Conservation (phyloP, 352 stramenopile species). For the Phytophthora pini region DNA sequence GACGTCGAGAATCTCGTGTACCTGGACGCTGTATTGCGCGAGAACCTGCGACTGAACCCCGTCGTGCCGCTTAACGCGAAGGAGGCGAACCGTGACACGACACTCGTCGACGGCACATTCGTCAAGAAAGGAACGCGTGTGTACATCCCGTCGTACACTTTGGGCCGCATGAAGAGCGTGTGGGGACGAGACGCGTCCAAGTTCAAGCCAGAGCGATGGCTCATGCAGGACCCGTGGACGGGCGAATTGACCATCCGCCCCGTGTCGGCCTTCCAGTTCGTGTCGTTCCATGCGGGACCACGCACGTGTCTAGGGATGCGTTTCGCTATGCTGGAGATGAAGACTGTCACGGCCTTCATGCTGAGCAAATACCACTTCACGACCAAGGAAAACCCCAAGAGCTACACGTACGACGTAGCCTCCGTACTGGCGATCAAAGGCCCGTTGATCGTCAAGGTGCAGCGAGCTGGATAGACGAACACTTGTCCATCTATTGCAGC, state of each 20-base stretch:
- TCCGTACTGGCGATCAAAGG: conserved; percentile 43
- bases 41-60: conserved; percentile 76
- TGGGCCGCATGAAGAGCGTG: conserved; percentile 52
- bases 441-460: conserved; percentile 39
- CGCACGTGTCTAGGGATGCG: conserved; percentile 44
- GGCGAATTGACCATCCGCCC: conserved; percentile 31
- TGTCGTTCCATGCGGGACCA: conserved; percentile 42
- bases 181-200: conserved; percentile 65
- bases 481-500: neutral
- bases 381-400: conserved; percentile 46
- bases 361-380: conserved; percentile 55
- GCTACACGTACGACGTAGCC: conserved; percentile 49
- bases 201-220: conserved; percentile 71
- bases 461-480: conserved; percentile 27
- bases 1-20: conserved; percentile 64
- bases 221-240: conserved; percentile 44
- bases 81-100: conserved; percentile 56
- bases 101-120: conserved; percentile 61
- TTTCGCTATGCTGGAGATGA: conserved; percentile 64
- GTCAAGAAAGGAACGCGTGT: conserved; percentile 55
- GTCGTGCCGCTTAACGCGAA: conserved; percentile 65
- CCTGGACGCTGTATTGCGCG: conserved; percentile 60
- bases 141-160: conserved; percentile 63
- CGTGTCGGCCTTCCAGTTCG: conserved; percentile 44
- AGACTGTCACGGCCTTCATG: conserved; percentile 36